Evolutionary conservation across 805 yeast species (phyloP).

Genomic region (Yarrowia keelungensis): DNA sequence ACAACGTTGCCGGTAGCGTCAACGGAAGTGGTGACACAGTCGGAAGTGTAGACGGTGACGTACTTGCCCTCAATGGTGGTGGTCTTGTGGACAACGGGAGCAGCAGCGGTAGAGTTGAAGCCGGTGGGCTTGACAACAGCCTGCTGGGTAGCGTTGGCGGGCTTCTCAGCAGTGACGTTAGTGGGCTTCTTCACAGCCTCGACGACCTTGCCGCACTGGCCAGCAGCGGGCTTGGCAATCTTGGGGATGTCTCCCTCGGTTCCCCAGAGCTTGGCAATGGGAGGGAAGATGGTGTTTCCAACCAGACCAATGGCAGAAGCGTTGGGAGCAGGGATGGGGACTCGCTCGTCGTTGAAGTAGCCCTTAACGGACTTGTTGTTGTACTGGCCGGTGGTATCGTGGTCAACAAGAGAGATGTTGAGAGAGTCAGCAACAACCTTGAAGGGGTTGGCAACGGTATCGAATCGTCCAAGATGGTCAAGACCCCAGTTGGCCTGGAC

Average conservation of each 20-base stretch:
- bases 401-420: slow-evolving; percentile 24
- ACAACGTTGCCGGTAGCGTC: slow-evolving; percentile 2
- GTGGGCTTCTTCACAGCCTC: neutral
- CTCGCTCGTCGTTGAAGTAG: slow-evolving; percentile 25
- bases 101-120: slow-evolving; percentile 3
- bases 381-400: slow-evolving; percentile 19
- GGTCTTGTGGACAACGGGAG: slow-evolving; percentile 1
- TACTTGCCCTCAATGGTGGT: slow-evolving; percentile 15
- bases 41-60: slow-evolving; percentile 23
- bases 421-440: slow-evolving; percentile 53
- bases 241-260: slow-evolving; percentile 7
- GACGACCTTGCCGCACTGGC: slow-evolving; percentile 14
- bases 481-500: slow-evolving; percentile 61
- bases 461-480: slow-evolving; percentile 59
- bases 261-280: slow-evolving; percentile 29
- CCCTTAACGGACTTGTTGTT: slow-evolving; percentile 16
- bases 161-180: neutral
- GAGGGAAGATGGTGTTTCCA: slow-evolving; percentile 29
- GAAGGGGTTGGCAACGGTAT: slow-evolving; percentile 60
- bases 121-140: neutral
- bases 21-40: slow-evolving; percentile 10
- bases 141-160: neutral
- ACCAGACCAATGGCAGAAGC: slow-evolving; percentile 6
- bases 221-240: slow-evolving; percentile 2
- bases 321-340: slow-evolving; percentile 19